Conservation (phyloP, 2,329 filamentous ascomycete genomes). For the Calonectria hawksworthii region DNA sequence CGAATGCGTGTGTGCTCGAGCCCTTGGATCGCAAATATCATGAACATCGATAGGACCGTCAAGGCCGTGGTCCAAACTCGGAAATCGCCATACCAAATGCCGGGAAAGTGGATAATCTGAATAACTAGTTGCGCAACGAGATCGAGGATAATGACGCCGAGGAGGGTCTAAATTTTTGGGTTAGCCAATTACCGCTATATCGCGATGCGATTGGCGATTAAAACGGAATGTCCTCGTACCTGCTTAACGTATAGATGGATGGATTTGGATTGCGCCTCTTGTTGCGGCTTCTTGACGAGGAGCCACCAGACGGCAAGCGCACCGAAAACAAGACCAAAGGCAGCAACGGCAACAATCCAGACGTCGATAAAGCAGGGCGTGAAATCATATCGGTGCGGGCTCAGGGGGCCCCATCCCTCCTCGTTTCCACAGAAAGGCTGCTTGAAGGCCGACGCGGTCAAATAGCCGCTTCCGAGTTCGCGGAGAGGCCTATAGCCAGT, state of each 20-base stretch:
- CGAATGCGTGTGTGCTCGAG: conserved; percentile 86
- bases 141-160: conserved; percentile 77
- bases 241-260: conserved; percentile 96
- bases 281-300: conserved; percentile 74
- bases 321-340: conserved; percentile 84
- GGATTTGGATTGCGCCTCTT: conserved; percentile 78
- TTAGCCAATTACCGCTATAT: not conserved
- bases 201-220: not conserved
- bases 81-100: conserved; percentile 84
- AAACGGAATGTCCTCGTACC: conserved; percentile 60
- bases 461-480: conserved; percentile 71
- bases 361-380: conserved; percentile 98
- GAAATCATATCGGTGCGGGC: conserved; percentile 89
- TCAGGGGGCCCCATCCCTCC: conserved; percentile 97
- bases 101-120: conserved; percentile 78
- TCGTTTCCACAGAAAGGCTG: conserved; percentile 89
- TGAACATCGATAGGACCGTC: conserved; percentile 78
- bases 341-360: conserved; percentile 83
- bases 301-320: conserved; percentile 85
- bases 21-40: conserved; percentile 87
- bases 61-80: conserved; percentile 85
- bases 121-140: conserved; percentile 80
- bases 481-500: conserved; percentile 67
- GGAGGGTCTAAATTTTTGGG: conserved; percentile 60
- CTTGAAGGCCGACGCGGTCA: conserved; percentile 64